Evolutionary conservation across 169 alveolate genomes (phyloP), one percentile per base, ranked within the genome.

Genomic region (Plasmodium knowlesi): DNA sequence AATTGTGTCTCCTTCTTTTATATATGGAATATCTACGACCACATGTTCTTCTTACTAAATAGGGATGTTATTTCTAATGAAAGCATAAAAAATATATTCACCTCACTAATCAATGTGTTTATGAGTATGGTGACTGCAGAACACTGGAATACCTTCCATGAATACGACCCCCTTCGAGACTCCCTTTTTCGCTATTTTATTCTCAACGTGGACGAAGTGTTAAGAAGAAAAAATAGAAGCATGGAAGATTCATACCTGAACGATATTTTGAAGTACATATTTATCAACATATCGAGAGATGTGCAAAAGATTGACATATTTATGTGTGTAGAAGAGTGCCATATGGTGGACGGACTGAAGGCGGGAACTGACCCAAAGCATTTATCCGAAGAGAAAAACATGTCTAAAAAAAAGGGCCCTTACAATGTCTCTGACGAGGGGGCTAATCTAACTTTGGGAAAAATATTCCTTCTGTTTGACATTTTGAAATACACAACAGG

Each of bases 11-110:
- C 72, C 16, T 91, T 76, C 82, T 46, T 91, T 9, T 91, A 70
- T 43, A 22, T 81, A 73, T 71, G 83, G 79, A 71, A 82, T 82
- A 46, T 91, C 25, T 91, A 82, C 78, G 95, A 91, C 57, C 41
- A 91, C 22, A 22, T 82, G n/a, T 91, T 91, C 50, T 91, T 91
- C 82, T 32, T 91, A 50, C 78, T 91, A 54, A 76, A 88, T 88
- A 32, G 50, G 80, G 82, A 88, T 16, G 32, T 67, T 28, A 53
- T 78, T 16, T 14, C 22, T 1, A 88, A 57, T 57, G 90, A 88
- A 67, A 57, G 82, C 9, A 32, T 79, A 57, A 57, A 71, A 16
- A 88, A 76, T 67, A 79, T 79, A 22, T 88, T 79, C 70, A 79
- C 50, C 16, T 79, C 88, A 3, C 57, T 88, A n/a, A 73, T 78